Percentiles rank a stretch among this genome's conserved stretches.
Conservation (phyloP, 768 basidiomycete species). For the Mycena amicta region DNA sequence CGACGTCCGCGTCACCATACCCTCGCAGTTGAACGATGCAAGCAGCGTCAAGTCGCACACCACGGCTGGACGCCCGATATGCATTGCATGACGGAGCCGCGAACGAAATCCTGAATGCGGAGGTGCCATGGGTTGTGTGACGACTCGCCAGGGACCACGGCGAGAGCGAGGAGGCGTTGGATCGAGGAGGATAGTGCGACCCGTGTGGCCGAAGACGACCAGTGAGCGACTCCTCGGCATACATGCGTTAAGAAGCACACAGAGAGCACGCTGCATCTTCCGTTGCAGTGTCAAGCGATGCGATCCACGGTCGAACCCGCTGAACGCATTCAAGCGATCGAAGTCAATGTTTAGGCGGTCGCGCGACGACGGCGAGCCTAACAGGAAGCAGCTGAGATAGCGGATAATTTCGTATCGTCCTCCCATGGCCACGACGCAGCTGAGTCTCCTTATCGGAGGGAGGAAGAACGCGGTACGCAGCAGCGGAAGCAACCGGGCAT, state of each 20-base stretch:
- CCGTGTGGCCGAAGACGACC: not conserved
- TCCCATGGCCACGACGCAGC: not conserved
- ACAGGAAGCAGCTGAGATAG: not conserved
- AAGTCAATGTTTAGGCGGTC: conserved; percentile 2
- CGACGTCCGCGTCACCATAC: not conserved
- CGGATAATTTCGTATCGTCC: not conserved
- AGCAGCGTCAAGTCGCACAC: not conserved
- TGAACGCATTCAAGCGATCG: not conserved
- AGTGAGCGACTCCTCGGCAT: not conserved
- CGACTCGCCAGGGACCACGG: conserved; percentile 5
- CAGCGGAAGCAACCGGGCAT: not conserved
- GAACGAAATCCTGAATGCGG: not conserved
- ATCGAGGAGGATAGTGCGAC: not conserved
- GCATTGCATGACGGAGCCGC: not conserved
- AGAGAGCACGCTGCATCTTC: conserved; percentile 4
- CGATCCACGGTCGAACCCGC: not conserved
- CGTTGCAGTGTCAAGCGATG: not conserved
- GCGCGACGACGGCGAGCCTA: not conserved
- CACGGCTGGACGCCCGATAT: not conserved
- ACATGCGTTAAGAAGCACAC: conserved; percentile 6
- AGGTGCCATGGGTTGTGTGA: not conserved
- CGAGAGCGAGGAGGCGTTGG: not conserved
- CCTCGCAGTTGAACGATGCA: not conserved
- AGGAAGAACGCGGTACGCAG: conserved; percentile 12
- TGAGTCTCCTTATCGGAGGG: conserved; percentile 1